Conservation (phyloP, 2,329 filamentous ascomycete species). For the Aspergillus proliferans region DNA sequence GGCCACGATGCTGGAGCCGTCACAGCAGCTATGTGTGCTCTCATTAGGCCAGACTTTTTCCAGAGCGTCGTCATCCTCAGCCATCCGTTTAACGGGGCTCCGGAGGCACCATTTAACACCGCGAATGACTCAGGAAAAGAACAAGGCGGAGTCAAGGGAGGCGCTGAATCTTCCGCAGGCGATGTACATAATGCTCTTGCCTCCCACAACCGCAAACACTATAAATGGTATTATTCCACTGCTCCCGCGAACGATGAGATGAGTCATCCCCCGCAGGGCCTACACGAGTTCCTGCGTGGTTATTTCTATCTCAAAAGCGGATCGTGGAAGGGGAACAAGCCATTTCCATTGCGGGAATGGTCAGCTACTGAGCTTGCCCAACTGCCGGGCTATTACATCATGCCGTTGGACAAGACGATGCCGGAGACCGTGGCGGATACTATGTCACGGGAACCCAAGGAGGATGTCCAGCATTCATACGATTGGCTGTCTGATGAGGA, state of each 20-base stretch:
- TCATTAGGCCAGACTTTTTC: conserved; percentile 62
- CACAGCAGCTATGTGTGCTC: conserved; percentile 52
- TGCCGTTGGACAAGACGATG: conserved; percentile 55
- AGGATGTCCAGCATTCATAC: conserved; percentile 32
- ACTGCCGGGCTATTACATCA: conserved; percentile 64
- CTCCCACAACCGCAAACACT: conserved; percentile 56
- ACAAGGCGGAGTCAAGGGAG: neutral
- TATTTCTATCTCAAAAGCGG: conserved; percentile 65
- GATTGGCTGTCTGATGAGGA: conserved; percentile 56
- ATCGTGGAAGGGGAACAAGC: conserved; percentile 51
- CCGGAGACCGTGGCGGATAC: conserved; percentile 50
- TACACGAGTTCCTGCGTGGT: conserved; percentile 57
- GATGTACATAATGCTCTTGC: conserved; percentile 55
- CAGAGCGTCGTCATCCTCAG: conserved; percentile 57
- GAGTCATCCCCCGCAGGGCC: conserved; percentile 39
- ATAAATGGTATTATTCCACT: conserved; percentile 55
- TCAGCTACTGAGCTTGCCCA: conserved; percentile 51
- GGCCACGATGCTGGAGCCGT: conserved; percentile 65
- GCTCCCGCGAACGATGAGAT: conserved; percentile 31
- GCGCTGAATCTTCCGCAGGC: conserved; percentile 9
- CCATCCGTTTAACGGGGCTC: conserved; percentile 56
- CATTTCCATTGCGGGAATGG: conserved; percentile 51
- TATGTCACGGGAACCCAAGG: conserved; percentile 46
- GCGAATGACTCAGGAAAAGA: conserved; percentile 19
- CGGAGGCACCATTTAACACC: conserved; percentile 44